phyloP scores from a whole-genome alignment of 352 stramenopile species.

The Globisporangium mamillatum region DNA sequence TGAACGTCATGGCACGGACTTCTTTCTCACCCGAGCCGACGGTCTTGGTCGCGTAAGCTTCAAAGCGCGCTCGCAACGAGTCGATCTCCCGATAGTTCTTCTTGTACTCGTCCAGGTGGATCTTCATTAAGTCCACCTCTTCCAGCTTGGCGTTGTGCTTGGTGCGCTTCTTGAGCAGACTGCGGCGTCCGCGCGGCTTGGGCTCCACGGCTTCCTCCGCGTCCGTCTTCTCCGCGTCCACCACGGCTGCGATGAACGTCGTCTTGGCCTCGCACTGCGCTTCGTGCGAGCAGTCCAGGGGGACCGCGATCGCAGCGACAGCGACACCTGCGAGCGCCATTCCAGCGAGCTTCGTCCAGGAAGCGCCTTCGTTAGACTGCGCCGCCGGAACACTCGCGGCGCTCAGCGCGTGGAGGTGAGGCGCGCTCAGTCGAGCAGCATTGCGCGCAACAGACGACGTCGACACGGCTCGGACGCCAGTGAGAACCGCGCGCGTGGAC shows the following conservation, averaged over 20 bases:
- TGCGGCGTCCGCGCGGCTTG: conserved; percentile 29
- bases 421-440: not conserved
- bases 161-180: conserved; percentile 59
- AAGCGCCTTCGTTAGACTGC: not conserved
- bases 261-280: conserved; percentile 12
- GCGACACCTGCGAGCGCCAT: conserved; percentile 10
- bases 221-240: conserved; percentile 13
- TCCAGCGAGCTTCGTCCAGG: conserved; percentile 7
- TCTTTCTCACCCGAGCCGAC: conserved; percentile 25
- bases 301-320: not conserved
- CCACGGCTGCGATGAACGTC: conserved; percentile 12
- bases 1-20: conserved; percentile 70
- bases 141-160: conserved; percentile 59
- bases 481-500: conserved; percentile 3
- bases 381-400: not conserved
- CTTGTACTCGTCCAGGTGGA: conserved; percentile 67
- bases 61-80: conserved; percentile 50
- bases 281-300: not conserved
- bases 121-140: conserved; percentile 65
- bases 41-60: conserved; percentile 53
- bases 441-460: not conserved
- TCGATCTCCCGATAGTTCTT: conserved; percentile 28
- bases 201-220: conserved; percentile 9
- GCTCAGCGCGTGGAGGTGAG: not conserved
- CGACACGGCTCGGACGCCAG: conserved; percentile 1